These are phyloP conservation scores for Kwoniella newhampshirensis DNA, from an alignment of 768 basidiomycete species.

Conservation along the genomic window DNA sequence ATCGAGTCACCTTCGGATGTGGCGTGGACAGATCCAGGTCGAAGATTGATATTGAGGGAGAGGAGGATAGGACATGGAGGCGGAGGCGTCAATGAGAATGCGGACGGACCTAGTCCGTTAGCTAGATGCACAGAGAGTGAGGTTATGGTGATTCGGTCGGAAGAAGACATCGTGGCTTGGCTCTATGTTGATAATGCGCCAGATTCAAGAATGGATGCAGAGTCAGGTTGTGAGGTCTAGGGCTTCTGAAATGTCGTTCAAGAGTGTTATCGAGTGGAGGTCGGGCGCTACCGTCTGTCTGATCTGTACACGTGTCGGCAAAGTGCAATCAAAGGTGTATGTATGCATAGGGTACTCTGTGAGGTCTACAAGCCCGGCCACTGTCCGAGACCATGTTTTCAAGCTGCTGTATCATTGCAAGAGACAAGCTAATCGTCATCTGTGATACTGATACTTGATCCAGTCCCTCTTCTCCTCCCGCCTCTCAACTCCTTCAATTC, in stretches of 20 bases:
- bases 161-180: neutral
- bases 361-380: no score
- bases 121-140: constrained; percentile 50
- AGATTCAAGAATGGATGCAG: no score
- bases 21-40: constrained; percentile 57
- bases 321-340: no score
- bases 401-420: neutral
- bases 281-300: no score
- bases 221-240: no score
- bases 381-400: constrained; percentile 5
- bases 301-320: no score
- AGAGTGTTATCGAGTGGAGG: no score
- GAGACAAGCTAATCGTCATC: constrained; percentile 3
- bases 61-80: constrained; percentile 66
- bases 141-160: constrained; percentile 49
- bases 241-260: no score
- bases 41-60: constrained; percentile 52
- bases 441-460: constrained; percentile 20
- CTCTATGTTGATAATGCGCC: no score
- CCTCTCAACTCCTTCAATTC: constrained; percentile 44
- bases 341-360: no score
- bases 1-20: constrained; percentile 62
- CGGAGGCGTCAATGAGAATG: constrained; percentile 41
- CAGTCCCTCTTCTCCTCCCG: constrained; percentile 19
- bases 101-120: constrained; percentile 49